phyloP scores from a whole-genome alignment of 2,329 filamentous ascomycete genomes.

The Alternaria infectoria region DNA sequence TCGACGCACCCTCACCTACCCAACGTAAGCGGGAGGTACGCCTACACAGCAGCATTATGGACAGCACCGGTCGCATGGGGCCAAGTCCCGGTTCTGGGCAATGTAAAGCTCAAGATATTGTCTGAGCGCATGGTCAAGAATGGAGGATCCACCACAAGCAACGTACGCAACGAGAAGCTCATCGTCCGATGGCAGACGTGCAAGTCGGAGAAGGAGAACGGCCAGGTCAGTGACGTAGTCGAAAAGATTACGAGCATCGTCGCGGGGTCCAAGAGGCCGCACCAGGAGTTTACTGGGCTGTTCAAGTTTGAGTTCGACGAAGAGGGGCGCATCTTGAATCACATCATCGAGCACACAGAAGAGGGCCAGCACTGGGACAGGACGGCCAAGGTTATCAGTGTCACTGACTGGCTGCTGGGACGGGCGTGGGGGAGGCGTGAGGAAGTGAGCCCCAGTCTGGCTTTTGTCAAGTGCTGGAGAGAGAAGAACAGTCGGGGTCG shows the following conservation, averaged over 20 bases:
- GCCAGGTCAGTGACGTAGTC: conserved; percentile 56
- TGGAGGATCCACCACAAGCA: conserved; percentile 52
- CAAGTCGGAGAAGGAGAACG: conserved; percentile 56
- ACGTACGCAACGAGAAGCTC: conserved; percentile 72
- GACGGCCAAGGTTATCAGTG: conserved; percentile 82
- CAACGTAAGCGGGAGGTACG: conserved; percentile 86
- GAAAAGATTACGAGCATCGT: conserved; percentile 64
- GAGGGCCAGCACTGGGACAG: conserved; percentile 83
- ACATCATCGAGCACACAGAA: conserved; percentile 93
- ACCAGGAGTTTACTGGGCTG: conserved; percentile 82
- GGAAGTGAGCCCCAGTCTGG: conserved; percentile 52
- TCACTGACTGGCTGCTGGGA: conserved; percentile 94
- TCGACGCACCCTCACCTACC: conserved; percentile 87
- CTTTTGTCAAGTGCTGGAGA: conserved; percentile 39
- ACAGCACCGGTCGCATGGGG: conserved; percentile 97
- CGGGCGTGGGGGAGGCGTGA: conserved; percentile 66
- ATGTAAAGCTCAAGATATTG: conserved; percentile 84
- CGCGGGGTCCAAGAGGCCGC: conserved; percentile 52
- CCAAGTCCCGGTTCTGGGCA: conserved; percentile 85
- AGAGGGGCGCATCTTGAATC: conserved; percentile 80
- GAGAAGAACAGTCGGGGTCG: conserved; percentile 10
- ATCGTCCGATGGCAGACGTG: conserved; percentile 88
- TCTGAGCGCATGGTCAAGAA: conserved; percentile 83
- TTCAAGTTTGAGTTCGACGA: conserved; percentile 97
- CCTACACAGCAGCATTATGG: conserved; percentile 93